Evolutionary conservation across 2,329 filamentous ascomycete genomes (phyloP), one percentile per base, ranked within the genome.

Genomic region (Madurella fahalii): DNA sequence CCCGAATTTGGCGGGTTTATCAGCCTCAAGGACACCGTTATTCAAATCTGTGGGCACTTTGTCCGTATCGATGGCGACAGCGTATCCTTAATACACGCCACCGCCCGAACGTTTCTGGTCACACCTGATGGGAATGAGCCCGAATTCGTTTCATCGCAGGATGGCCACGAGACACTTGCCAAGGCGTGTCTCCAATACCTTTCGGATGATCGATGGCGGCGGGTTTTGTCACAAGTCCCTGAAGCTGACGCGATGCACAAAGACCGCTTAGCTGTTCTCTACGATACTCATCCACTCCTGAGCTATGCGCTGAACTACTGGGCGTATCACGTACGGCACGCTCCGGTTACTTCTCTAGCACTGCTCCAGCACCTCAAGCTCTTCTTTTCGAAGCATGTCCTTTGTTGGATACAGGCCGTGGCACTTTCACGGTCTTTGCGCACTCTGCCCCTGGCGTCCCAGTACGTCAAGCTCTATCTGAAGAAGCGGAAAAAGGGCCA

Each of bases 331-430:
- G 47, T 50, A 12, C 15, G 47, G 3, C 32, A 54, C 13, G 34
- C 52, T 5, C 40, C 39, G 5, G 34, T n/a, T 12, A 34, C 11
- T 7, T 40, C 47, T 12, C 15, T 37, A 11, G 37, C 2, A 9
- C 37, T 54, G 7, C 16, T 41, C 7, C 18, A 43, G n/a, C n/a
- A 41, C 20, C 47, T 54, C 5, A 31, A 39, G 15, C 15, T 16
- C n/a, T 54, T 54, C 34, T 50, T 49, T 18, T 20, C 34, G 15
- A 50, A 50, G n/a, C 15, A 50, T 40, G 39, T 50, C 2, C 47
- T 54, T 17, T 46, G 39, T 8, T 54, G 52, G 52, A 41, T 47
- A 15, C 47, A 54, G 8, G 52, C 47, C 11, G 40, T 54, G 45
- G 45, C 52, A 13, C 46, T 54, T 3, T 40, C 46, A 1, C 8